phyloP scores from a whole-genome alignment of 1,139 yeast species.

The Geotrichum aggregatum region DNA sequence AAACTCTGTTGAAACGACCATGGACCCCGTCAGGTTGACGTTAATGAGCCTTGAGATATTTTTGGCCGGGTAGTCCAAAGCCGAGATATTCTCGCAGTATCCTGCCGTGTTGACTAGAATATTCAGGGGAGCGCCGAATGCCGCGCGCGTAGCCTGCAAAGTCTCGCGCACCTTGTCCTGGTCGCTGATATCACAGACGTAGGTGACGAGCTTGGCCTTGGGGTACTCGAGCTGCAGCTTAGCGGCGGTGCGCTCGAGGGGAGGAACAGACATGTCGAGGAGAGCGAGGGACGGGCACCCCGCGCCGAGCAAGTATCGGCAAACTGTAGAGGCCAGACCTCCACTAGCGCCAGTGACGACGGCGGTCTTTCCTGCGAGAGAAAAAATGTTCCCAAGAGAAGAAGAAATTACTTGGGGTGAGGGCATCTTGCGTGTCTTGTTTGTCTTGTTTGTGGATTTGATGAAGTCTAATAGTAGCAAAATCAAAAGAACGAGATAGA shows the following conservation, averaged over 20 bases:
- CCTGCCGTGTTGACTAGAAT: slow-evolving; percentile 76
- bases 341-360: slow-evolving; percentile 82
- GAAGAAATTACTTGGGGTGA: slow-evolving; percentile 2
- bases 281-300: slow-evolving; percentile 49
- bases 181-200: slow-evolving; percentile 62
- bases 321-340: slow-evolving; percentile 62
- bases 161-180: slow-evolving; percentile 56
- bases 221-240: slow-evolving; percentile 4
- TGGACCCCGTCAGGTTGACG: slow-evolving; percentile 72
- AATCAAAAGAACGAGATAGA: too few relatives aligned
- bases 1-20: slow-evolving; percentile 60
- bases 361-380: slow-evolving; percentile 65
- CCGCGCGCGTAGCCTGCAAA: slow-evolving; percentile 47
- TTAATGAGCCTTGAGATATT: slow-evolving; percentile 66
- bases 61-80: slow-evolving; percentile 68
- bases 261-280: slow-evolving; percentile 62
- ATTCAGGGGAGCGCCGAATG: slow-evolving; percentile 59
- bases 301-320: slow-evolving; percentile 34
- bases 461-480: too few relatives aligned
- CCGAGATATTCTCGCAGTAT: slow-evolving; percentile 72
- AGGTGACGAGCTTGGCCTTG: not conserved
- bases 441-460: not conserved
- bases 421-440: not conserved
- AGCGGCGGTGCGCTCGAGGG: slow-evolving; percentile 49
- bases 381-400: slow-evolving; percentile 24